Conservation (phyloP, 2,329 filamentous ascomycete species). For the Karstenula rhodostoma region DNA sequence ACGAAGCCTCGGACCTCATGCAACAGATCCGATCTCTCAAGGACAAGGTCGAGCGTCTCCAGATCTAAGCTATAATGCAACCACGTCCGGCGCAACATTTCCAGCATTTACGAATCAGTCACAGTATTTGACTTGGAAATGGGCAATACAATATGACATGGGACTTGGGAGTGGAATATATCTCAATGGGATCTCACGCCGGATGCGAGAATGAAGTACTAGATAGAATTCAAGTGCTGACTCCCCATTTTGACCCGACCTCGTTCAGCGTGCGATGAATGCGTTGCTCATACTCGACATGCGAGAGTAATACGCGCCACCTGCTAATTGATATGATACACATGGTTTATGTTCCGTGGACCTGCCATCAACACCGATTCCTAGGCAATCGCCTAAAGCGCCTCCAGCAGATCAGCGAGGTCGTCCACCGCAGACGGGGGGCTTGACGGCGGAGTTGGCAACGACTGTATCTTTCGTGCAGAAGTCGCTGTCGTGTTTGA, state of each 20-base stretch:
- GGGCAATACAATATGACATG: neutral
- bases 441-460: too few relatives aligned
- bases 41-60: slow-evolving; percentile 94
- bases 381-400: too few relatives aligned
- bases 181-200: neutral
- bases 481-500: too few relatives aligned
- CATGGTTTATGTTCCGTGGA: too few relatives aligned
- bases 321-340: too few relatives aligned
- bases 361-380: too few relatives aligned
- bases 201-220: slow-evolving; percentile 12
- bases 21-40: slow-evolving; percentile 87
- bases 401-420: too few relatives aligned
- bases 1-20: slow-evolving; percentile 71
- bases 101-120: neutral
- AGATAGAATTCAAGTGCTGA: slow-evolving; percentile 17
- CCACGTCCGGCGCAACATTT: neutral
- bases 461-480: too few relatives aligned
- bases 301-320: too few relatives aligned
- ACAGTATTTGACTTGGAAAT: neutral
- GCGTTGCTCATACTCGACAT: too few relatives aligned
- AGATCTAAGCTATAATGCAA: slow-evolving; percentile 68
- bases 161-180: slow-evolving; percentile 9
- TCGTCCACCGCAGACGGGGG: too few relatives aligned
- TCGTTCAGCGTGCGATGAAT: neutral
- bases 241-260: neutral